phyloP scores from a whole-genome alignment of 441 rosid genomes.

The Erodium moschatum region DNA sequence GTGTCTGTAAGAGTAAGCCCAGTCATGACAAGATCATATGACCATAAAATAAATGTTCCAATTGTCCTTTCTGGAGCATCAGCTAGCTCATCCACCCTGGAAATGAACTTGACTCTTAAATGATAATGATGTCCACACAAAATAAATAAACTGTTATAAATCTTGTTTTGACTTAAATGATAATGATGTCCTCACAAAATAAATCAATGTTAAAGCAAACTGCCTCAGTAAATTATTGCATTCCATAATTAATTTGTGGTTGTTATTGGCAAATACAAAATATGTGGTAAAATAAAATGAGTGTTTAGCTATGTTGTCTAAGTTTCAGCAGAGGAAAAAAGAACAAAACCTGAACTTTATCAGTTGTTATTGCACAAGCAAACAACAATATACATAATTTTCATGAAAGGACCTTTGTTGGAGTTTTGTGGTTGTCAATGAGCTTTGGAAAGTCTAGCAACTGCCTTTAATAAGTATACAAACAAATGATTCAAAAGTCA shows the following conservation, averaged over 20 bases:
- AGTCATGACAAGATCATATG: conserved; percentile 6
- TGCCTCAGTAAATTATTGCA: neutral
- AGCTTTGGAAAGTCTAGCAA: neutral
- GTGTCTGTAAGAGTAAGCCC: neutral
- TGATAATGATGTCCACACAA: neutral
- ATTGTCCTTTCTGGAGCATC: neutral
- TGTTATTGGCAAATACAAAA: neutral
- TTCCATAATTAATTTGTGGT: neutral
- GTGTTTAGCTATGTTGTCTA: neutral
- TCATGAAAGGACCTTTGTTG: neutral
- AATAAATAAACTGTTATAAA: neutral
- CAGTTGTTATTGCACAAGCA: neutral
- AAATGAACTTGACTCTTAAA: conserved; percentile 7
- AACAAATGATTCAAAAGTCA: neutral
- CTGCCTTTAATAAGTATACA: neutral
- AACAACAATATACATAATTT: neutral
- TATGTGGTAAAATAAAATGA: conserved; percentile 1
- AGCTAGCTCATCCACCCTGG: conserved; percentile 5
- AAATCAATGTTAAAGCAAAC: neutral
- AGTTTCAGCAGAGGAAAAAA: conserved; percentile 4
- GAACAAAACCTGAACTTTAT: neutral
- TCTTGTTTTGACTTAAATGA: conserved; percentile 1
- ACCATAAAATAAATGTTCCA: neutral
- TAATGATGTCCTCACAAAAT: neutral
- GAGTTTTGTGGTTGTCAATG: neutral